These are phyloP conservation scores for Pichia pseudocactophila DNA, from an alignment of 805 yeast genomes.

Conservation along the genomic window DNA sequence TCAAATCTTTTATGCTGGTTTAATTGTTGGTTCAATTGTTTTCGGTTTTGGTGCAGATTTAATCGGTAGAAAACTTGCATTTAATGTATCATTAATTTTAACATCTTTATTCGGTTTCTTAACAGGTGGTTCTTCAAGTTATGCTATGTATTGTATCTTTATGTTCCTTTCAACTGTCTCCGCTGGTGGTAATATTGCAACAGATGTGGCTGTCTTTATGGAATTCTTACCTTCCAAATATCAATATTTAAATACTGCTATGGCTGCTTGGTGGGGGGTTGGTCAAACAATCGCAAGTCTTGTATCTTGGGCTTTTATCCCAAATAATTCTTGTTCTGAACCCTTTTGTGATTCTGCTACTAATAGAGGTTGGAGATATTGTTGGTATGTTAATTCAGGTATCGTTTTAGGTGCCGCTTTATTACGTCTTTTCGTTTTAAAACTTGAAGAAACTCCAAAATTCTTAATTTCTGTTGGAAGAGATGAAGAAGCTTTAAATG, in stretches of 20 bases:
- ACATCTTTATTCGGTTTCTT: conserved; percentile 45
- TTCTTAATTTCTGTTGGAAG: conserved; percentile 44
- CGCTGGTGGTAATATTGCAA: conserved; percentile 50
- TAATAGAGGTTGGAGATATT: conserved; percentile 58
- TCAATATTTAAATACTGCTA: conserved; percentile 43
- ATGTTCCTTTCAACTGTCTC: conserved; percentile 36
- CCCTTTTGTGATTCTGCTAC: conserved; percentile 33
- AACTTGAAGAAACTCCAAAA: conserved; percentile 48
- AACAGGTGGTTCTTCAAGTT: conserved; percentile 42
- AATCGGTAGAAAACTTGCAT: conserved; percentile 45
- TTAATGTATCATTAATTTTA: conserved; percentile 39
- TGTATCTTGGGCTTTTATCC: conserved; percentile 48
- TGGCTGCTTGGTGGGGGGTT: conserved; percentile 56
- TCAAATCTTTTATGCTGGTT: conserved; percentile 41
- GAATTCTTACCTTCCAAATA: conserved; percentile 44
- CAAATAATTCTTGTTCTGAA: conserved; percentile 39
- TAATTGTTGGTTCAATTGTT: conserved; percentile 43
- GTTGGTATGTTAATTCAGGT: conserved; percentile 45
- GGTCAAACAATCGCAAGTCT: conserved; percentile 48
- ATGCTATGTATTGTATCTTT: conserved; percentile 43
- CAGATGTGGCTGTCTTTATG: conserved; percentile 44
- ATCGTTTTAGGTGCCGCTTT: conserved; percentile 41
- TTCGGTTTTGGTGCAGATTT: conserved; percentile 52
- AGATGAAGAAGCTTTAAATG: conserved; percentile 40
- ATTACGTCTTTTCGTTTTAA: conserved; percentile 36